A percentile compares a stretch with the other conserved stretches of the same genome.
Conservation (phyloP, 2,329 filamentous ascomycete species). For the Neonectria coccinea region DNA sequence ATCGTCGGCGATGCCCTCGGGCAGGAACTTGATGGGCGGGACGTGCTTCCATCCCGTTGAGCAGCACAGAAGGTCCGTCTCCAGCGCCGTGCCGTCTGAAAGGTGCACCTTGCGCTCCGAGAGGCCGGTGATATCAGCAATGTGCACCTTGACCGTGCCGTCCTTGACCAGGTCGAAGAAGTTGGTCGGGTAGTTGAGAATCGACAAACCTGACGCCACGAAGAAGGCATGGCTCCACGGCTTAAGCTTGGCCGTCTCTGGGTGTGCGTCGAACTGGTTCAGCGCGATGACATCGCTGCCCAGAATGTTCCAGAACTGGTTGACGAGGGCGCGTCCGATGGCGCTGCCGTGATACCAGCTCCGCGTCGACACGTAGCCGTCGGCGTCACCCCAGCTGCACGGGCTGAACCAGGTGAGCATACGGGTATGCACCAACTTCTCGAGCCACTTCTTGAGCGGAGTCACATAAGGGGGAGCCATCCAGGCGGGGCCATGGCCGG, state of each 20-base stretch:
- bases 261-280: conserved; percentile 59
- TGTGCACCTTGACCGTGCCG: conserved; percentile 61
- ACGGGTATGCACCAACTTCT: conserved; percentile 65
- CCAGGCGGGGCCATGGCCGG: conserved; percentile 67
- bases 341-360: conserved; percentile 63
- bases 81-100: conserved; percentile 59
- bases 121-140: conserved; percentile 60
- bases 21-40: conserved; percentile 65
- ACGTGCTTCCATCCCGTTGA: conserved; percentile 70
- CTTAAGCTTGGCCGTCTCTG: conserved; percentile 55
- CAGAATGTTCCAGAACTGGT: conserved; percentile 62
- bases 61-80: conserved; percentile 65
- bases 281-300: conserved; percentile 58
- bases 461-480: conserved; percentile 70
- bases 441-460: conserved; percentile 70
- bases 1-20: conserved; percentile 58
- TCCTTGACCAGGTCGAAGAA: conserved; percentile 63
- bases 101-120: conserved; percentile 60
- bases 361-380: conserved; percentile 62
- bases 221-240: conserved; percentile 58
- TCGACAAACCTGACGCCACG: conserved; percentile 62
- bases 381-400: conserved; percentile 71
- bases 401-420: conserved; percentile 75
- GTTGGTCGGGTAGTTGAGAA: conserved; percentile 64
- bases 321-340: conserved; percentile 61